Base-by-base conservation (phyloP, 345 rosid species). In the Toxicodendron radicans region DNA sequence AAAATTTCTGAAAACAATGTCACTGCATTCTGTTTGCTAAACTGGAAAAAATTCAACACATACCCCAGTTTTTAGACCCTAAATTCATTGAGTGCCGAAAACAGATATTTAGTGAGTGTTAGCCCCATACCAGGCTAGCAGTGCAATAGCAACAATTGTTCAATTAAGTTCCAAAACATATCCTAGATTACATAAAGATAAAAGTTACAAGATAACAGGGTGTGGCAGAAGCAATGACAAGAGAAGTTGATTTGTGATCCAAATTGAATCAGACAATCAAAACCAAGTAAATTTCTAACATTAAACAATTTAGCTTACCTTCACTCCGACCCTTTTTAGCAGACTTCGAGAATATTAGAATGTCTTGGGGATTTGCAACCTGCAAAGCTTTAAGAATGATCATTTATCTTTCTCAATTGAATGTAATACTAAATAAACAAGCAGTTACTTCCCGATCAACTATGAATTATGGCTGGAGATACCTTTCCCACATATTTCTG, bases 351-450 rank as follows among this genome's bases (percentile, higher is more conserved):
- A 95, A 95, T 80, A 95, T 93, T 72, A 93, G 88, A 80, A 95
- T 95, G 79, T 95, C 99, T 77, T 95, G 99, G 57, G 99, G 99
- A 85, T 95, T 95, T 53, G 99, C 98, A 73, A 95, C 98, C 99
- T 95, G 78, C 71, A 81, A 79, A 56, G 27, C 57, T 68, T 38
- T 12, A 71, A 35, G 67, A 8, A 63, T n/a, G 49, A 17, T 63
- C 68, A 64, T 73, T 58, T 24, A 65, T 38, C 6, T 38, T 38
- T 38, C 9, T 65, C 65, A 18, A 21, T 54, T 13, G 64, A 60
- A 60, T 71, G 63, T 64, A 62, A 54, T 60, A 53, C 49, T 61
- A 70, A 63, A 20, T 73, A 54, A 73, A 75, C 21, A 12, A 14
- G 54, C 58, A 56, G 57, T 68, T 61, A 65, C 24, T 69, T 64